phyloP scores from a whole-genome alignment of 768 basidiomycete species.

The Rubroboletus satanas region DNA sequence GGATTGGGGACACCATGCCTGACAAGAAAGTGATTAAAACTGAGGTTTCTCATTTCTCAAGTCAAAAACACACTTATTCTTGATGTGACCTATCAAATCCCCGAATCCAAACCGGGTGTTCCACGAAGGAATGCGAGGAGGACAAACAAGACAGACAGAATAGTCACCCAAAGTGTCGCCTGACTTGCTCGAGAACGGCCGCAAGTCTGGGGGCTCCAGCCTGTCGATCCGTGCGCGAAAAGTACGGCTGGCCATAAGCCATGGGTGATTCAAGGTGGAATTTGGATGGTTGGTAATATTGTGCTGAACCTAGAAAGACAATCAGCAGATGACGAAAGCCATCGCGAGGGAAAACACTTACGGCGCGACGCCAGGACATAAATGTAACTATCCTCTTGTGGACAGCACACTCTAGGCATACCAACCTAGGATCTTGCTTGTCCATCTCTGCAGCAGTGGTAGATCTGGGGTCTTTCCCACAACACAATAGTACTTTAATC shows the following conservation, averaged over 20 bases:
- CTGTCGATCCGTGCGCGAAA: neutral
- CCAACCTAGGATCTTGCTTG: conserved; percentile 12
- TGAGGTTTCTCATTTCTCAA: neutral
- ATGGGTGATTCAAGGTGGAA: conserved; percentile 2
- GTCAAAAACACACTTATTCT: conserved; percentile 13
- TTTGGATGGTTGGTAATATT: conserved; percentile 11
- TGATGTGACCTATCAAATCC: conserved; percentile 19
- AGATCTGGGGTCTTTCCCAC: conserved; percentile 23
- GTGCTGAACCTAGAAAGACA: conserved; percentile 19
- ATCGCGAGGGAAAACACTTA: conserved; percentile 1
- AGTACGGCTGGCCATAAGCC: conserved; percentile 2
- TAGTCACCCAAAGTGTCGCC: conserved; percentile 12
- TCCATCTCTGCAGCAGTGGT: conserved; percentile 28
- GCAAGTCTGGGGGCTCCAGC: neutral
- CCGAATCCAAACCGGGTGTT: conserved; percentile 15
- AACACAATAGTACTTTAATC: conserved; percentile 14
- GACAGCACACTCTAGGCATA: conserved; percentile 17
- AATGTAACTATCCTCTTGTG: conserved; percentile 1
- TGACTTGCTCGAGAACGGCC: neutral
- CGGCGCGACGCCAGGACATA: conserved; percentile 27
- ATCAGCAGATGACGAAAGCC: neutral
- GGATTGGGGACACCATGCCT: conserved; percentile 22
- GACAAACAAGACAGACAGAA: conserved; percentile 25
- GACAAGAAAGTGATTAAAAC: neutral
- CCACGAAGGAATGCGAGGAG: conserved; percentile 29